Evolutionary conservation across 2,329 filamentous ascomycete species (phyloP), one percentile per base, ranked within the genome.

Genomic region (Colletotrichum tanaceti): DNA sequence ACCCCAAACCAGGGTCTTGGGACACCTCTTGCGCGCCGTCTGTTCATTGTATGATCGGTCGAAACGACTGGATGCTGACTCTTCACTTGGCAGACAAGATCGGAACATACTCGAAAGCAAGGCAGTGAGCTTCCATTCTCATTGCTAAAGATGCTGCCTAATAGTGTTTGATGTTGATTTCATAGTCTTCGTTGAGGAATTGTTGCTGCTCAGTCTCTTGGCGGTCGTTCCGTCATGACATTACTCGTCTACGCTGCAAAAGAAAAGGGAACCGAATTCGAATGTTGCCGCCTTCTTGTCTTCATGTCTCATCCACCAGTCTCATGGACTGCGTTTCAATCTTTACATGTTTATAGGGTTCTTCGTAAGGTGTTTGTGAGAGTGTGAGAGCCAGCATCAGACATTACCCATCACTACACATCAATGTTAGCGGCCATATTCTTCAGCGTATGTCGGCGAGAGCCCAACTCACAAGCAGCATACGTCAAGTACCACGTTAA

Each of bases 401-500:
- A 60, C 35, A 22, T 52, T 43, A 28, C 58, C 58, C 58, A 60
- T 60, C 18, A 60, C 58, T 60, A 20, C 5, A 24, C 13, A 16
- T 28, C 11, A 3, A 16, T 46, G 63, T 71, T 59, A 65, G 73
- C 18, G n/a, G 9, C 11, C 5, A 6, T 5, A 1, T 52, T 24
- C 38, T 20, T 22, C 18, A 43, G 41, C 43, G 43, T 14, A 9
- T 13, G 14, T 16, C 18, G 32, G 16, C n/a, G 4, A n/a, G 20
- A n/a, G 16, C 5, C 13, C 20, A n/a, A 84, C 84, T 88, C 77
- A 89, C 92, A 91, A 72, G 93, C 93, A 73, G 90, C 85, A 79
- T 90, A 93, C 47, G 91, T 90, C 80, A 97, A 80, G 81, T 94
- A 97, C 93, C 93, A 97, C 35, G 93, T 95, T 79, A 89, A 82